A percentile compares a stretch with the other conserved stretches of the same genome.
These are phyloP conservation scores for Vanrija sp. DNA, from an alignment of 1,284 basidiomycete genomes.

Conservation along the genomic window DNA sequence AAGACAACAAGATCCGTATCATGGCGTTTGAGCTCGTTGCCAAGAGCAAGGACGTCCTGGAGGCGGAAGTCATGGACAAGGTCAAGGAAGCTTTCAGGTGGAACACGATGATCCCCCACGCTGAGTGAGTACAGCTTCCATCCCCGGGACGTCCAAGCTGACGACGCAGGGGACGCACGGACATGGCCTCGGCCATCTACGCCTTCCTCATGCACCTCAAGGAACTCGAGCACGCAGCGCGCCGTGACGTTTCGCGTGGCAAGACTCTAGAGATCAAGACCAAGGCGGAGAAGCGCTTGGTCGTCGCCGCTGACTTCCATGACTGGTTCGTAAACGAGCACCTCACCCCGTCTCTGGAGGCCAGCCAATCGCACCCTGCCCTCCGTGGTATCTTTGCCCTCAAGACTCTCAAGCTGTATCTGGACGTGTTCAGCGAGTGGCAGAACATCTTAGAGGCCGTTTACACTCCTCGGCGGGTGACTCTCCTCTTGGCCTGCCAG, in stretches of 20 bases:
- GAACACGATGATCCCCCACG: conserved; percentile 27
- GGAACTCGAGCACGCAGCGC: conserved; percentile 11
- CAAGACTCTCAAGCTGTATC: conserved; percentile 22
- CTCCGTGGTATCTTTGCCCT: conserved; percentile 30
- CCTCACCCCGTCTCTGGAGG: conserved; percentile 23
- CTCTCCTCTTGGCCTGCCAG: conserved; percentile 40
- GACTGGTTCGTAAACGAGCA: conserved; percentile 28
- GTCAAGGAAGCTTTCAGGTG: conserved; percentile 25
- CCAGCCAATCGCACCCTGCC: conserved; percentile 27
- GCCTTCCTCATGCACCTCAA: conserved; percentile 30
- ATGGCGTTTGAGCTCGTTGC: conserved; percentile 34
- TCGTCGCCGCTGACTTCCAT: conserved; percentile 11
- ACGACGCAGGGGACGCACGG: conserved; percentile 26
- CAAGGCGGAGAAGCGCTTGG: background rate
- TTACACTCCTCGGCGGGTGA: conserved; percentile 33
- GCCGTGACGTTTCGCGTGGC: conserved; percentile 6
- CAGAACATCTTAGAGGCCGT: conserved; percentile 7
- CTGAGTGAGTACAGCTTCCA: conserved; percentile 24
- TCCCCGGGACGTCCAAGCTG: background rate
- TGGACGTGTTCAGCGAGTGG: conserved; percentile 30
- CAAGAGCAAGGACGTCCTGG: conserved; percentile 26
- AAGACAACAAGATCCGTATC: conserved; percentile 28
- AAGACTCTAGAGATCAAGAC: conserved; percentile 4
- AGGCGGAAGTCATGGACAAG: conserved; percentile 17
- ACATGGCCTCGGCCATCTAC: conserved; percentile 34